A percentile compares a stretch with the other conserved stretches of the same genome.
phyloP scores from a whole-genome alignment of 169 alveolate species.

The Neospora caninum region DNA sequence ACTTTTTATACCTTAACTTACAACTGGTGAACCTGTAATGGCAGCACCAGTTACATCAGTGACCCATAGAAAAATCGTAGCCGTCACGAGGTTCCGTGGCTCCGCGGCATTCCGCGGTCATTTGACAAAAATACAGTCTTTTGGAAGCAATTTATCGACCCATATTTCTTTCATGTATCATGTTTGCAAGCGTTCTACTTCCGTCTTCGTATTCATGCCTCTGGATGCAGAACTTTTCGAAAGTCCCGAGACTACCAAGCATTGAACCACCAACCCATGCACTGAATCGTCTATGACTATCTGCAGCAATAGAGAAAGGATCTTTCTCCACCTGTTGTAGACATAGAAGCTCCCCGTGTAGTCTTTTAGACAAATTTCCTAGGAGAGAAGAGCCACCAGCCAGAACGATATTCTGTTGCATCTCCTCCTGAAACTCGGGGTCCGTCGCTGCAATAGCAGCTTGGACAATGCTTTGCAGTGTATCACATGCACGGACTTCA shows the following conservation, averaged over 20 bases:
- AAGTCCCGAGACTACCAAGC: neutral
- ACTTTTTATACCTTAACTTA: too few relatives aligned
- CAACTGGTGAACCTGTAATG: too few relatives aligned
- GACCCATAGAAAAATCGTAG: too few relatives aligned
- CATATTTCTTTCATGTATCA: neutral
- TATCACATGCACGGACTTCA: neutral
- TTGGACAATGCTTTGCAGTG: neutral
- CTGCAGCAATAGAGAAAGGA: neutral
- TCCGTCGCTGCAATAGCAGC: neutral
- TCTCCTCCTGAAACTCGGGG: slow-evolving; percentile 21
- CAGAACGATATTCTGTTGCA: neutral
- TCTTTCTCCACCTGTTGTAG: neutral
- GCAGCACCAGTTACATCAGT: too few relatives aligned
- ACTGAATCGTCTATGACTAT: slow-evolving; percentile 7
- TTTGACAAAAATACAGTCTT: neutral
- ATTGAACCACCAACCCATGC: slow-evolving; percentile 16
- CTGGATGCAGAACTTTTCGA: neutral
- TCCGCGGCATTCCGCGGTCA: neutral
- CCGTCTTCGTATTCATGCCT: neutral
- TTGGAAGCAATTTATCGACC: neutral
- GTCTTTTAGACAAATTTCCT: neutral
- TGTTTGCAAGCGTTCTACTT: neutral
- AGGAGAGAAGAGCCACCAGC: slow-evolving; percentile 19
- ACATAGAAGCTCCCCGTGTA: slow-evolving; percentile 7
- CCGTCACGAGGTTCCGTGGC: too few relatives aligned